Evolutionary conservation across 768 basidiomycete species (phyloP), one percentile per base, ranked within the genome.

Genomic region (Boletus insuetus): DNA sequence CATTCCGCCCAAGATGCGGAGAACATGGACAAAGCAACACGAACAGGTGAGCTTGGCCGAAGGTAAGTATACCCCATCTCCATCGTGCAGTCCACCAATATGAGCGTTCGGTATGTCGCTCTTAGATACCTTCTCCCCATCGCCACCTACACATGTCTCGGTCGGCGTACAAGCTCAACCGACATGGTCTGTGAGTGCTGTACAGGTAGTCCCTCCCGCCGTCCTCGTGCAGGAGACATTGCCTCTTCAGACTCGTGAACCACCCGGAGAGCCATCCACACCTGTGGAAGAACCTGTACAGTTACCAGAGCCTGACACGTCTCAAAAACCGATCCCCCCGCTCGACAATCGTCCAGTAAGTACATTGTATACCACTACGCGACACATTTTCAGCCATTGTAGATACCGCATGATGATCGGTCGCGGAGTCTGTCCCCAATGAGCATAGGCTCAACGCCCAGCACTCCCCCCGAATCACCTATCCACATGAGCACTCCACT

Each of bases 1-100:
- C 53, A 74, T 85, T 29, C 84, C 84, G 42, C 85, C 85, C 22
- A 86, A 84, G 72, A 81, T 86, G 81, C 76, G 84, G 47, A 78
- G 82, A 63, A 77, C 79, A 26, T 85, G 84, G 83, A 75, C 72
- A 41, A 83, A 73, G 64, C 77, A 75, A 64, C 55, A 65, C 47
- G 78, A 82, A 57, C 78, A 79, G 65, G 69, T 74, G 64, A 75
- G 70, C 68, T 60, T 64, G 39, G 59, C 52, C 10, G 51, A 66
- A 60, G 66, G 80, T 82, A 66, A 77, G 80, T 66, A 50, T 22
- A 11, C 24, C 44, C 19, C 22, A 3, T 41, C 34, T 51, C 43
- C 58, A 38, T 50, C 44, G 4, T 6, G 24, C 26, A 56, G 20
- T 2, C n/a, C 22, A 51, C 59, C 55, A 57, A 64, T 66, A n/a